Evolutionary conservation across 2,329 filamentous ascomycete genomes (phyloP), one percentile per base, ranked within the genome.

Genomic region (Epichloe aotearoae): DNA sequence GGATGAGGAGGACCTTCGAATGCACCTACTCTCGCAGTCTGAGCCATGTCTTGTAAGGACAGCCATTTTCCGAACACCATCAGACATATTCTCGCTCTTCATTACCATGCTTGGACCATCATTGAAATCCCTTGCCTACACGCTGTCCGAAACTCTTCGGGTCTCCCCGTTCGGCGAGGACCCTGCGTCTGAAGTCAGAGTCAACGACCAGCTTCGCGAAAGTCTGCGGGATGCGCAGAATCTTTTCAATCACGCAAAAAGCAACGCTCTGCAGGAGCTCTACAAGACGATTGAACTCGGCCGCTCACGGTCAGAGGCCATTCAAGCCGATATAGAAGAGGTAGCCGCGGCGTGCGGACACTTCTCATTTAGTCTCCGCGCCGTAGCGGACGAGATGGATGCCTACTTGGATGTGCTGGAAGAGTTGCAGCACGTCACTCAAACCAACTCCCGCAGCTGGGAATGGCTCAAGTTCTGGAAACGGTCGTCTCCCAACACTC

Each of bases 331-430:
- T 64, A 89, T 95, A 52, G 93, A 98, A 64, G 93, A 98, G 66
- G 90, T 97, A 11, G 90, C 91, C 40, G 91, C 93, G n/a, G 94
- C 90, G 51, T 98, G 93, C 61, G 91, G 93, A 0, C 90, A 97
- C 66, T 98, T 97, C 63, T 91, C 87, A 62, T 96, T 93, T 64
- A 94, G 86, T 42, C 73, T 98, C 26, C 80, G 93, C 55, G 86
- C 93, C 57, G 91, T 97, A 61, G 90, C 88, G 0, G 87, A 95
- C 62, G 89, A 96, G 62, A 86, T 95, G 70, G 81, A 87, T 56
- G 79, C 78, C 12, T 93, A 95, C 58, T 68, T 98, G 43, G 81
- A 88, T 49, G 83, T 93, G 1, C 70, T 98, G 4, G 88, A 96
- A 61, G 87, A 95, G 41, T 69, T 97, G 40, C 90, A 93, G 63